Base-by-base conservation (phyloP, 352 stramenopile genomes). In the Globisporangium nagaii region DNA sequence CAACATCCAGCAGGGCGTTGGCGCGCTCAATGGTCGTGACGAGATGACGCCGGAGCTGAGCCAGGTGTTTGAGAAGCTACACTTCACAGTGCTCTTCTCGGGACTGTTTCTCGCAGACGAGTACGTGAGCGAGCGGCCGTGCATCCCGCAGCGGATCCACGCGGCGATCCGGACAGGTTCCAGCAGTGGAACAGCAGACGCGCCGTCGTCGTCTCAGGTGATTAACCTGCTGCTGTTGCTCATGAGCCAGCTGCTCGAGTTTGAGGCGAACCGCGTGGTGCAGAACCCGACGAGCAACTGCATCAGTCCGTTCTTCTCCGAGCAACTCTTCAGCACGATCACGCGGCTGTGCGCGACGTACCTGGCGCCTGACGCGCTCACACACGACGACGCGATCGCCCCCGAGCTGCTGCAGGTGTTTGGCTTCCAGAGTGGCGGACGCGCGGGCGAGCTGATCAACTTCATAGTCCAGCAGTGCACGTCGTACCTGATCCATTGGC, bases 41-140 rank as follows among this genome's bases (percentile, higher is more conserved):
- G 55, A 75, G 46, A 86, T 90, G 62, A 73, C 75, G 0, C 62
- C 73, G 3, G 58, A 71, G 35, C 65, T 90, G 13, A 84, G 66
- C 22, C 78, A 93, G 35, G 50, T 88, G 11, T 80, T 86, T 30
- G 83, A 95, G 52, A 89, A 90, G 49, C 59, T 90, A 4, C 79
- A 93, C 57, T 92, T 95, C 60, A 62, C 75, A 41, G 62, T 92
- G 35, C 72, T 86, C n/a, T 93, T 95, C 50, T 64, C 62, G 15
- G 82, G 84, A 0, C 63, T 92, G 15, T 85, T 93, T 43, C 71
- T 95, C 6, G 81, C 82, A 0, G 84, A 95, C 49, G 84, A 95
- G 50, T 91, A 75, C 45, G 65, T 74, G 41, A 84, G 83, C 15
- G 84, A 95, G 61, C 78, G 69, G 1, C 84, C 84, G 41, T 66